Evolutionary conservation across 306 rosid genomes (phyloP).

Genomic region (Castanopsis chinensis): DNA sequence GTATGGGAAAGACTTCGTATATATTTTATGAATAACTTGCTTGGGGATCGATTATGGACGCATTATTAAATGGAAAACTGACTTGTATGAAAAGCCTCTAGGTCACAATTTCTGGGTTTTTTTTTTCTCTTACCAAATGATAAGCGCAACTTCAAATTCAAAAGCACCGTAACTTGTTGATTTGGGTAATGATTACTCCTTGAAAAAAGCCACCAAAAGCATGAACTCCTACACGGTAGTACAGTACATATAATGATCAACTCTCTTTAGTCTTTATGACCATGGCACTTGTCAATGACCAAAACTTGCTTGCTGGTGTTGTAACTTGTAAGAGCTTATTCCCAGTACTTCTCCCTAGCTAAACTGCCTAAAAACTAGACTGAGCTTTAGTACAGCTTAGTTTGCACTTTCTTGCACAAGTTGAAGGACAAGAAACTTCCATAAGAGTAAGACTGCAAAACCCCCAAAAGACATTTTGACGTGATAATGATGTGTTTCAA

Average conservation of each 20-base stretch:
- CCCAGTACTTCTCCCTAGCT: background rate
- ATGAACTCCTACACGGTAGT: background rate
- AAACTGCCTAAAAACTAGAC: background rate
- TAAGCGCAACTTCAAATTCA: conserved; percentile 18
- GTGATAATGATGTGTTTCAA: conserved; percentile 16
- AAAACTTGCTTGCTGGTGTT: background rate
- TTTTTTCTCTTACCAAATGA: conserved; percentile 5
- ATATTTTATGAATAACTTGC: background rate
- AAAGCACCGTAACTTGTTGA: conserved; percentile 20
- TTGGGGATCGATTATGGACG: conserved; percentile 14
- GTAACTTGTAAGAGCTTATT: background rate
- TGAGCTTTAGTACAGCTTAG: background rate
- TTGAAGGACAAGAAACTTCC: background rate
- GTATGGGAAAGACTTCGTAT: background rate
- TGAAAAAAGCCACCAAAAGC: background rate
- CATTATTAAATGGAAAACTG: conserved; percentile 26
- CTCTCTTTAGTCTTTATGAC: background rate
- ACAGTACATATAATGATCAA: background rate
- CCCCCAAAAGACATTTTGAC: background rate
- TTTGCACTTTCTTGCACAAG: background rate
- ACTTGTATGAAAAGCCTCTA: conserved; percentile 10
- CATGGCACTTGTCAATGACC: background rate
- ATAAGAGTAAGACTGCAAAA: background rate
- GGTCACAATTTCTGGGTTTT: conserved; percentile 1
- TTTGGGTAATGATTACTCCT: conserved; percentile 9